Evolutionary conservation across 768 basidiomycete genomes (phyloP).

Genomic region (Tricholoma saponaceum): DNA sequence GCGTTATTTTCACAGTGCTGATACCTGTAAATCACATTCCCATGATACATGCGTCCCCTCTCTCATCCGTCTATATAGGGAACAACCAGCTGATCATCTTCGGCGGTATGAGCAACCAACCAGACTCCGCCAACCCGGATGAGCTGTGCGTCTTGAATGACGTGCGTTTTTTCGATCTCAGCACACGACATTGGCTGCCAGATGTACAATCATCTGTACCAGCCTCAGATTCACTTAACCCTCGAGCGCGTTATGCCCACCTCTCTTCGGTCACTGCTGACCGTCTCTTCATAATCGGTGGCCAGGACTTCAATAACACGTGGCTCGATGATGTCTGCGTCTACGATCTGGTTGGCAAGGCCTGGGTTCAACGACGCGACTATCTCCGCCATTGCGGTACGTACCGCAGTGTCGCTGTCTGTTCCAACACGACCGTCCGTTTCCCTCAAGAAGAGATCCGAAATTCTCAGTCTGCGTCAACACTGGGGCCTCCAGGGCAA

Average conservation of each 20-base stretch:
- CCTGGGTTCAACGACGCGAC: constrained; percentile 77
- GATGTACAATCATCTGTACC: constrained; percentile 30
- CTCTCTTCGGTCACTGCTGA: constrained; percentile 83
- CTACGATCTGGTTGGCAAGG: constrained; percentile 67
- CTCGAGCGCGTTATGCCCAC: constrained; percentile 92
- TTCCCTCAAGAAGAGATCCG: constrained; percentile 60
- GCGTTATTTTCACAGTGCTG: constrained; percentile 94
- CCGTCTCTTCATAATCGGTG: constrained; percentile 88
- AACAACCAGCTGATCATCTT: constrained; percentile 89
- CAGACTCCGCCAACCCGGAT: constrained; percentile 65
- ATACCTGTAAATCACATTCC: constrained; percentile 54
- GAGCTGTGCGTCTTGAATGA: constrained; percentile 92
- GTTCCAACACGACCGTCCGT: constrained; percentile 64
- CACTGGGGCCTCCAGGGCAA: constrained; percentile 51
- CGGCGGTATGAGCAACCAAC: constrained; percentile 89
- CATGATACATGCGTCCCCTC: not conserved
- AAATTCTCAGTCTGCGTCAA: constrained; percentile 32
- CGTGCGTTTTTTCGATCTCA: constrained; percentile 83
- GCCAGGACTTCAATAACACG: constrained; percentile 89
- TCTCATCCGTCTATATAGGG: constrained; percentile 44
- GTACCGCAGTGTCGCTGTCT: constrained; percentile 90
- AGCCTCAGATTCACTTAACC: constrained; percentile 48
- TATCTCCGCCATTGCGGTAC: constrained; percentile 95
- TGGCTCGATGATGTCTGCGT: constrained; percentile 94
- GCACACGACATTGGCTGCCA: constrained; percentile 68